Conservation (phyloP, 768 basidiomycete species). For the Russula lepida region DNA sequence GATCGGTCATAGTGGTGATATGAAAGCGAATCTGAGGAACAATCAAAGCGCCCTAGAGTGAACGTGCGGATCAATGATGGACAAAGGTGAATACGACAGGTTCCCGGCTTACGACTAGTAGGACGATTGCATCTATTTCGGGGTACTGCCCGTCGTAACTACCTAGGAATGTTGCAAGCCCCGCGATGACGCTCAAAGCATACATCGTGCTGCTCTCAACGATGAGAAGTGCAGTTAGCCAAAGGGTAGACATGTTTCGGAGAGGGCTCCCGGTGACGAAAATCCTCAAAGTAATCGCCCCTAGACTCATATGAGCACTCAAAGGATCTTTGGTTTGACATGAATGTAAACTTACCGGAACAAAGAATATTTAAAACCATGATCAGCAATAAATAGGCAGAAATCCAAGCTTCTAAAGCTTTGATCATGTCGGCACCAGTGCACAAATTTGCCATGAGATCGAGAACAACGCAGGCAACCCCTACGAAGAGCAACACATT, state of each 20-base stretch:
- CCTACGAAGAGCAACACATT: background rate
- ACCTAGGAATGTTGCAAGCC: background rate
- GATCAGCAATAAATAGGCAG: background rate
- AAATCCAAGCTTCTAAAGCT: background rate
- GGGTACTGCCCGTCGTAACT: background rate
- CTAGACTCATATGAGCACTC: background rate
- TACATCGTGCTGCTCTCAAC: constrained; percentile 8
- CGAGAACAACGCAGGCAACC: background rate
- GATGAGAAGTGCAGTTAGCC: background rate
- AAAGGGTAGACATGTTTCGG: background rate
- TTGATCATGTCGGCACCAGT: background rate
- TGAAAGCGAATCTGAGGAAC: constrained; percentile 11
- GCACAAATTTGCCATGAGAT: background rate
- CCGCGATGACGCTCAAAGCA: background rate
- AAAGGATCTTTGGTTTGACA: background rate
- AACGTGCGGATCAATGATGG: background rate
- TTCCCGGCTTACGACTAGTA: background rate
- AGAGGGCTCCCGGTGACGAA: background rate
- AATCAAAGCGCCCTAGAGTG: background rate
- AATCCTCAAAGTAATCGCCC: constrained; percentile 1
- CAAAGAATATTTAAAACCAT: constrained; percentile 1
- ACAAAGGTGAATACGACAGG: background rate
- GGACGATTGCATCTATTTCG: background rate
- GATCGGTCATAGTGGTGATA: background rate
- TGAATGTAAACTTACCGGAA: background rate